Percentiles rank a stretch among this genome's conserved stretches.
Evolutionary conservation across 2,329 filamentous ascomycete genomes (phyloP).

Genomic region (Apiospora kogelbergensis): DNA sequence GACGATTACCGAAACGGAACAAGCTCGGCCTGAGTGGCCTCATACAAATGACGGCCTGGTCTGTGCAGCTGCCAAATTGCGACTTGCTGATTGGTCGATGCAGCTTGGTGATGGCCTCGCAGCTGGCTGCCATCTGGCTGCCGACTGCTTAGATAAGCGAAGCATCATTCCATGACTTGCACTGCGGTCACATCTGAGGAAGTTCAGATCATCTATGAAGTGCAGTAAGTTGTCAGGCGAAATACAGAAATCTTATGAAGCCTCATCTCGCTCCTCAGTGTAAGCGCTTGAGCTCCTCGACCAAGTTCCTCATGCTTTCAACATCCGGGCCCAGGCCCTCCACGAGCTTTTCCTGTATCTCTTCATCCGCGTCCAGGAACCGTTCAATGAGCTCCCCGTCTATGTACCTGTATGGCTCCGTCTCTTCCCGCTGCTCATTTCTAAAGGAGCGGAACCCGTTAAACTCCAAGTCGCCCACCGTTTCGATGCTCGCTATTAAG

Average conservation of each 20-base stretch:
- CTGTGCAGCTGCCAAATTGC: slow-evolving; percentile 8
- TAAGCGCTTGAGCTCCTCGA: slow-evolving; percentile 63
- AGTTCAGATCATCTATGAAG: not conserved
- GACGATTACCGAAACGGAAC: slow-evolving; percentile 10
- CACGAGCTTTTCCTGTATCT: slow-evolving; percentile 52
- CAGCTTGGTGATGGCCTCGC: not conserved
- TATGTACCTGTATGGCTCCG: slow-evolving; percentile 79
- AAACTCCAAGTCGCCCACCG: slow-evolving; percentile 75
- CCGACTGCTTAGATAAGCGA: not conserved
- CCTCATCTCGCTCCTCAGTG: slow-evolving; percentile 41
- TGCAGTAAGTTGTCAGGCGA: not conserved
- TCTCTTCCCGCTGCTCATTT: slow-evolving; percentile 66
- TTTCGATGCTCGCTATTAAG: slow-evolving; percentile 65
- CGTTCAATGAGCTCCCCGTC: slow-evolving; percentile 89
- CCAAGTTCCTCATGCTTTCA: slow-evolving; percentile 59
- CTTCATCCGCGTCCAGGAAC: slow-evolving; percentile 72
- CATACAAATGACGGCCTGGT: not conserved
- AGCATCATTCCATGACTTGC: no score
- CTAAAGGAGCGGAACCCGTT: slow-evolving; percentile 79
- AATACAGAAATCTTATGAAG: not conserved
- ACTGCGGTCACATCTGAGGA: no score
- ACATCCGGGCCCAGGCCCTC: slow-evolving; percentile 60
- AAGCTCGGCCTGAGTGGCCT: slow-evolving; percentile 7
- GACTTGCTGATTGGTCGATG: slow-evolving; percentile 4
- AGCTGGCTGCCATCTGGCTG: not conserved